Base-by-base conservation (phyloP, 2,329 filamentous ascomycete species). In the Curvularia lunata region DNA sequence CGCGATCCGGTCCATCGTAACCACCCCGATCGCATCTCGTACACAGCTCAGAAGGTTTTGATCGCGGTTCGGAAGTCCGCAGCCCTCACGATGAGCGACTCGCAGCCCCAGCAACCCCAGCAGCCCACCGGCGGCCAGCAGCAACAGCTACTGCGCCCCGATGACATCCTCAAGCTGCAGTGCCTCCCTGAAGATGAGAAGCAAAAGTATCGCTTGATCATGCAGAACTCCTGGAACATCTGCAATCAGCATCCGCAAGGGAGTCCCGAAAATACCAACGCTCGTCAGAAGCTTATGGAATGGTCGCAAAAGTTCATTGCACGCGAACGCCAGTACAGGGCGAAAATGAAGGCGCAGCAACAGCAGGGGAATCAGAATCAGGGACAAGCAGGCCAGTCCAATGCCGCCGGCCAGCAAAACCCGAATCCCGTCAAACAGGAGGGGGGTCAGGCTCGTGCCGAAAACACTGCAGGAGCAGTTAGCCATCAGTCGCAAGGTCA, bases 171-270 rank as follows among this genome's bases (percentile, higher is more conserved):
- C 10, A 75, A 71, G 62, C 69, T 77, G 2, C 64, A 68, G 38
- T 70, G 68, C 47, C 76, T 88, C 28, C 82, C 75, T 59, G 82
- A 84, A 8, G 75, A 81, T 48, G 81, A 84, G 65, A 87, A 86
- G 74, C 73, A 79, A 43, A 81, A 84, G 63, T 86, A 86, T 67
- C 82, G 82, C 56, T 75, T 80, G 48, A 77, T 83, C 19, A 80
- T 88, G 60, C 78, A 80, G 55, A 81, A 78, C 59, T 78, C 85
- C 48, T 88, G 85, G 84, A 79, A 81, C 28, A 72, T 80, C 30
- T 76, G 84, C 49, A 81, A 84, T 58, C 79, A 69, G 41, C 79
- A 80, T 40, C 78, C 83, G 12, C 74, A 77, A 32, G 81, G 81
- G 52, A 83, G 78, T 50, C 69, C 77, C 1, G 81, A 85, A 57